Base-by-base conservation (phyloP, 2,329 filamentous ascomycete species). In the Lachnellula subtilissima region DNA sequence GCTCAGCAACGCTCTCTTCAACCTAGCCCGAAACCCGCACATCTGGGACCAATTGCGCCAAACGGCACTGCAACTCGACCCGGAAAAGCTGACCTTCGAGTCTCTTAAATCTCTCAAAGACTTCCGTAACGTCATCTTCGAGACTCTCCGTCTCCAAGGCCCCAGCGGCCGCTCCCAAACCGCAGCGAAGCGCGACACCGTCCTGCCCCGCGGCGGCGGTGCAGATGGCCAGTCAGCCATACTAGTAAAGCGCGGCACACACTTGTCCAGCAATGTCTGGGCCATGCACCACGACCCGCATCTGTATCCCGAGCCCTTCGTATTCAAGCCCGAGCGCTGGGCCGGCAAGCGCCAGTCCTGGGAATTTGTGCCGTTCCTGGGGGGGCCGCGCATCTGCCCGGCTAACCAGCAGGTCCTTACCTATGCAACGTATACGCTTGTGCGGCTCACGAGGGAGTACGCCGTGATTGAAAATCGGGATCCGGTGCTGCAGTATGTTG, bases 41-140 rank as follows among this genome's bases (percentile, higher is more conserved):
- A 32, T 53, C n/a, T 56, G 54, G 54, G 35, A 43, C 22, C 35
- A 53, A n/a, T 23, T 53, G 14, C 50, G 54, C 25, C 17, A 32
- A 14, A 28, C 42, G 3, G 40, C 50, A 12, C 25, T 56, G 5
- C 4, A 14, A 22, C 11, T 52, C 4, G 53, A 32, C 1, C 25
- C 43, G 22, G 14, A 25, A 5, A 23, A 17, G 14, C 25, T 56
- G 11, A 49, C 45, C 17, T 53, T 56, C 7, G 54, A 56, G 19
- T n/a, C 32, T 2, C n/a, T 57, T 0, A 51, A 54, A 35, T 48
- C 49, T 15, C 42, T 52, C 23, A 28, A 32, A 8, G 23, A 46
- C 17, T 55, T 52, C 25, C 32, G 50, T 5, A n/a, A 52, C 19
- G 35, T 55, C 17, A 23, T 52, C 6, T 47, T 40, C 12, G 49